These are phyloP conservation scores for Paecilomyces sp. DNA, from an alignment of 2,329 filamentous ascomycete genomes.

Conservation along the genomic window DNA sequence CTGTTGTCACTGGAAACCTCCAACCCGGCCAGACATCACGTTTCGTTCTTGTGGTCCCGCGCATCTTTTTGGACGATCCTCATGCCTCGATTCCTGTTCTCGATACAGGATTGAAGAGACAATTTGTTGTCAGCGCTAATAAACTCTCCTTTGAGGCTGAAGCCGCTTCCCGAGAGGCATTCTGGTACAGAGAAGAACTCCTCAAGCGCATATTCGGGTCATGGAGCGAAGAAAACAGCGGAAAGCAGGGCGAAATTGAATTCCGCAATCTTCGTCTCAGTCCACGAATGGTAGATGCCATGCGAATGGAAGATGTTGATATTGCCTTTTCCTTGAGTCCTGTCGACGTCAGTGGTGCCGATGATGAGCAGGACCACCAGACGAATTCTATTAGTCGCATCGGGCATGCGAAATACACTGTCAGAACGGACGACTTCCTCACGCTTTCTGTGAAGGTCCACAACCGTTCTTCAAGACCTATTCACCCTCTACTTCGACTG, in stretches of 20 bases:
- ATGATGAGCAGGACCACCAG: constrained; percentile 7
- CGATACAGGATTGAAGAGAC: constrained; percentile 75
- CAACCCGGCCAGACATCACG: constrained; percentile 60
- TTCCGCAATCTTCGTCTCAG: constrained; percentile 68
- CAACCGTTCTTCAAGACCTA: constrained; percentile 62
- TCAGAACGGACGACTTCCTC: constrained; percentile 57
- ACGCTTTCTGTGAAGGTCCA: constrained; percentile 63
- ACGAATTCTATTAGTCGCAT: constrained; percentile 27
- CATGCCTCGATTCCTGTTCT: constrained; percentile 72
- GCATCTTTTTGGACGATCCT: constrained; percentile 69
- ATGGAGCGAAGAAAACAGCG: constrained; percentile 59
- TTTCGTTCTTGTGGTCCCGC: constrained; percentile 66
- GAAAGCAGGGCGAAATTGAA: constrained; percentile 62
- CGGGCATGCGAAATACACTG: constrained; percentile 40
- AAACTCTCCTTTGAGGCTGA: constrained; percentile 75
- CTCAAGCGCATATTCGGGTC: constrained; percentile 62
- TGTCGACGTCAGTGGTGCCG: constrained; percentile 16
- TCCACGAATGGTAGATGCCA: constrained; percentile 71
- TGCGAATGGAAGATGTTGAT: constrained; percentile 73
- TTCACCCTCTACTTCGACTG: constrained; percentile 67
- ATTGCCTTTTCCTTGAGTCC: constrained; percentile 44
- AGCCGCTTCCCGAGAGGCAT: constrained; percentile 68
- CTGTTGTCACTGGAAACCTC: constrained; percentile 38
- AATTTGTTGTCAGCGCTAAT: constrained; percentile 80
- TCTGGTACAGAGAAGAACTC: constrained; percentile 84